Percentiles rank a stretch among this genome's conserved stretches.
Conservation (phyloP, 148 eudicot species). For the Beta vulgaris region DNA sequence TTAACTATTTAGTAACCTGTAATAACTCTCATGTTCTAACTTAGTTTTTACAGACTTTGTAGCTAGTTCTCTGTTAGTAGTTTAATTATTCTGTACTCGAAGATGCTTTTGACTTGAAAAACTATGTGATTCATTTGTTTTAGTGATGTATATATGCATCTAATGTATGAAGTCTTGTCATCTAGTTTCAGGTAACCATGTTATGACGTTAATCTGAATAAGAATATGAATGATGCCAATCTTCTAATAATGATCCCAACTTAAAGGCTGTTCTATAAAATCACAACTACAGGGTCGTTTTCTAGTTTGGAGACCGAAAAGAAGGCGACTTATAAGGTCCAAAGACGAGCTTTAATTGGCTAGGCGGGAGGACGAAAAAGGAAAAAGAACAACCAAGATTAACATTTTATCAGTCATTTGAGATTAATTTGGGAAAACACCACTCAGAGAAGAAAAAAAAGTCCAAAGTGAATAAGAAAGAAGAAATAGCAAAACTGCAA, state of each 20-base stretch:
- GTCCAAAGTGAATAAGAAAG: too few relatives aligned
- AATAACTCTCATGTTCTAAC: conserved; percentile 11
- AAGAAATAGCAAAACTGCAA: too few relatives aligned
- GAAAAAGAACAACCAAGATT: too few relatives aligned
- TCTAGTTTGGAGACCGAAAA: too few relatives aligned
- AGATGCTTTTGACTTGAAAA: background rate
- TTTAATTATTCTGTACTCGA: conserved; percentile 1
- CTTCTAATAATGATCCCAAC: too few relatives aligned
- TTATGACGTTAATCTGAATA: background rate
- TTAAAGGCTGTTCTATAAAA: too few relatives aligned
- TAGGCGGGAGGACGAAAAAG: background rate
- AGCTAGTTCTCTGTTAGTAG: background rate
- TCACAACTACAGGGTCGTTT: too few relatives aligned
- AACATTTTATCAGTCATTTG: too few relatives aligned
- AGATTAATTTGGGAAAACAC: too few relatives aligned
- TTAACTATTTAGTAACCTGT: background rate
- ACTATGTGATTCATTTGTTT: background rate
- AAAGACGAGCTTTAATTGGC: too few relatives aligned
- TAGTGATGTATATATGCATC: background rate
- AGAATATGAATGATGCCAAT: background rate
- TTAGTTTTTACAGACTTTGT: conserved; percentile 10
- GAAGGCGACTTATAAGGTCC: too few relatives aligned
- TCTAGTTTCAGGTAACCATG: background rate
- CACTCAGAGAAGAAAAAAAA: too few relatives aligned
- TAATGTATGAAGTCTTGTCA: background rate